These are phyloP conservation scores for Fusarium algeriense DNA, from an alignment of 2,329 filamentous ascomycete genomes.

Conservation along the genomic window DNA sequence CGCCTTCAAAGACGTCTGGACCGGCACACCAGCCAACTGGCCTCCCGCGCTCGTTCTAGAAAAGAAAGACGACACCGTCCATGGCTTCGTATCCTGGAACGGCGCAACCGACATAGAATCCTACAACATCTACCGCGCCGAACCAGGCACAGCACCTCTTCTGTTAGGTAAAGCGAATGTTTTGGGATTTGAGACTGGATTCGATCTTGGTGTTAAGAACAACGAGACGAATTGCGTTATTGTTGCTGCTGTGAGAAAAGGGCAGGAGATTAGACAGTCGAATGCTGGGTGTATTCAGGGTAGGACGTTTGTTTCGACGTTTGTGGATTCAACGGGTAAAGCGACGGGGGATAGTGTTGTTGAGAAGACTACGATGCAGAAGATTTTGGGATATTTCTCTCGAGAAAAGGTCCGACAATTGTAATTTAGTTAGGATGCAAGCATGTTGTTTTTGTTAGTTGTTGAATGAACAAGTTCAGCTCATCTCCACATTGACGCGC, in stretches of 20 bases:
- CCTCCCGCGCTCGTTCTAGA: constrained; percentile 29
- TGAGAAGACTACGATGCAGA: constrained; percentile 11
- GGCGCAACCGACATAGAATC: constrained; percentile 44
- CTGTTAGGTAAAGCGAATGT: constrained; percentile 1
- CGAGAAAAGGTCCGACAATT: constrained; percentile 50
- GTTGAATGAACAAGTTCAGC: too few relatives aligned
- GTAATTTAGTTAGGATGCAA: neutral
- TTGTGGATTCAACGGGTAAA: constrained; percentile 10
- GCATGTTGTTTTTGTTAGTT: neutral
- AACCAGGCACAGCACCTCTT: neutral
- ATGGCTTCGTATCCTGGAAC: constrained; percentile 46
- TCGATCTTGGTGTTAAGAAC: constrained; percentile 31
- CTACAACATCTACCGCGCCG: constrained; percentile 39
- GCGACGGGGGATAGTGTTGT: constrained; percentile 1
- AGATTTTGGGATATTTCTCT: constrained; percentile 11
- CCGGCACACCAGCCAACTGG: constrained; percentile 40
- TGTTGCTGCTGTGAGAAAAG: constrained; percentile 35
- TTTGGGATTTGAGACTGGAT: constrained; percentile 43
- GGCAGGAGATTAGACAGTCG: constrained; percentile 34
- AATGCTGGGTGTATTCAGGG: constrained; percentile 40
- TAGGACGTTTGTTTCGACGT: constrained; percentile 26
- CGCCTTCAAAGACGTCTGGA: constrained; percentile 44
- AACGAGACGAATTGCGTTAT: constrained; percentile 39
- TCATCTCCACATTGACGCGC: too few relatives aligned
- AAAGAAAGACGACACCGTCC: neutral